Conservation (phyloP, 1,284 basidiomycete species). For the Sphagnurus paluster region DNA sequence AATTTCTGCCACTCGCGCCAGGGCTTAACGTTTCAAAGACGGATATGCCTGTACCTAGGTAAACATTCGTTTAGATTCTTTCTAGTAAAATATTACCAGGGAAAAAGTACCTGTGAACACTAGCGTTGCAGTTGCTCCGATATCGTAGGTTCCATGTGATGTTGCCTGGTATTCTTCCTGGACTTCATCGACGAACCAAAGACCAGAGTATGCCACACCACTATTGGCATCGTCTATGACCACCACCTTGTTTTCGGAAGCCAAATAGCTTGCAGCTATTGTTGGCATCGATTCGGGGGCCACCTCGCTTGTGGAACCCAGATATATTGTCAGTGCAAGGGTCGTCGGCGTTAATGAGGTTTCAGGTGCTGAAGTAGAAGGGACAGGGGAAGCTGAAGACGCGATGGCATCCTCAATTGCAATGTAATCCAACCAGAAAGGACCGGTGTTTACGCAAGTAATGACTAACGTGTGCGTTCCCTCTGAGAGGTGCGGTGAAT, state of each 20-base stretch:
- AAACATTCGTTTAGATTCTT: background rate
- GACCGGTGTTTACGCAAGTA: background rate
- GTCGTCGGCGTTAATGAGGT: too few species aligned
- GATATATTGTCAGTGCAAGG: too few species aligned
- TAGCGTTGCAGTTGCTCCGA: slow-evolving; percentile 11
- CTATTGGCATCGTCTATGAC: slow-evolving; percentile 7
- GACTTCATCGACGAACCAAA: slow-evolving; percentile 4
- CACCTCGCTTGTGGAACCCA: too few species aligned
- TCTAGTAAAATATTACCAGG: background rate
- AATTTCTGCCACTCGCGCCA: slow-evolving; percentile 3
- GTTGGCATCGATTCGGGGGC: background rate
- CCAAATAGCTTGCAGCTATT: background rate
- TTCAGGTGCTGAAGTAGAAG: too few species aligned
- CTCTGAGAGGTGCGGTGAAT: background rate
- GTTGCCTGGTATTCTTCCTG: slow-evolving; percentile 3
- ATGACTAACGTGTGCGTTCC: slow-evolving; percentile 9
- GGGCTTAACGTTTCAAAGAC: slow-evolving; percentile 19
- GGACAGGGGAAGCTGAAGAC: too few species aligned
- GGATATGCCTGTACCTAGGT: slow-evolving; percentile 17
- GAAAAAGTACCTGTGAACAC: slow-evolving; percentile 6
- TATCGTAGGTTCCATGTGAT: slow-evolving; percentile 3
- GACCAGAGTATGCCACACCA: background rate
- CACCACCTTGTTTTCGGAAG: background rate
- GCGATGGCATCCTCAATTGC: background rate
- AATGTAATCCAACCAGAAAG: slow-evolving; percentile 16